These are phyloP conservation scores for Rhodotorula diobovata DNA, from an alignment of 768 basidiomycete species.

Conservation along the genomic window DNA sequence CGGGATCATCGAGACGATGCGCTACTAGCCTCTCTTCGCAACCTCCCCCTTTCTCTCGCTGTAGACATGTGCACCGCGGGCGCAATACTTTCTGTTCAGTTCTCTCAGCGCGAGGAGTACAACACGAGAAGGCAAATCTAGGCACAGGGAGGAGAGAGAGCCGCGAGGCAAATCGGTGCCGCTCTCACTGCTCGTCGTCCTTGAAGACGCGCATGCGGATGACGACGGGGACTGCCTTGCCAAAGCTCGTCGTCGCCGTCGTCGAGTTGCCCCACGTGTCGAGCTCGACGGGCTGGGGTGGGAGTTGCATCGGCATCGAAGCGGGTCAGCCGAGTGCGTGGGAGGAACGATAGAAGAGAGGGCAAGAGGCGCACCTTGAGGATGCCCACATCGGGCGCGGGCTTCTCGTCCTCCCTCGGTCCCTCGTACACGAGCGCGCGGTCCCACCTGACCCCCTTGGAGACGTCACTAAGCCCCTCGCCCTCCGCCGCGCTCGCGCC, in stretches of 20 bases:
- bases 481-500: neutral
- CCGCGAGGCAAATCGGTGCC: neutral
- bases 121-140: neutral
- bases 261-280: constrained; percentile 30
- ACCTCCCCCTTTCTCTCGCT: too few species aligned
- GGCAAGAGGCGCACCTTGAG: constrained; percentile 24
- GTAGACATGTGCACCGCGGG: neutral
- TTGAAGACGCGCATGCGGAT: constrained; percentile 25
- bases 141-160: too few species aligned
- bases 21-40: constrained; percentile 3
- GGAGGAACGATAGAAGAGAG: too few species aligned
- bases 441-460: constrained; percentile 26
- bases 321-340: too few species aligned
- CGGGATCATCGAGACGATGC: constrained; percentile 36
- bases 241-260: neutral
- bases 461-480: neutral
- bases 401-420: neutral
- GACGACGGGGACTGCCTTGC: constrained; percentile 13
- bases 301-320: too few species aligned
- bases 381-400: constrained; percentile 4
- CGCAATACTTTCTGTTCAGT: neutral
- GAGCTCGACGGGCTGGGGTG: constrained; percentile 1
- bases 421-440: constrained; percentile 36
- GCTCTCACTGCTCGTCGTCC: constrained; percentile 7
- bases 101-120: neutral